Conservation (phyloP, 352 stramenopile genomes). For the Phytophthora pseudosyringae region DNA sequence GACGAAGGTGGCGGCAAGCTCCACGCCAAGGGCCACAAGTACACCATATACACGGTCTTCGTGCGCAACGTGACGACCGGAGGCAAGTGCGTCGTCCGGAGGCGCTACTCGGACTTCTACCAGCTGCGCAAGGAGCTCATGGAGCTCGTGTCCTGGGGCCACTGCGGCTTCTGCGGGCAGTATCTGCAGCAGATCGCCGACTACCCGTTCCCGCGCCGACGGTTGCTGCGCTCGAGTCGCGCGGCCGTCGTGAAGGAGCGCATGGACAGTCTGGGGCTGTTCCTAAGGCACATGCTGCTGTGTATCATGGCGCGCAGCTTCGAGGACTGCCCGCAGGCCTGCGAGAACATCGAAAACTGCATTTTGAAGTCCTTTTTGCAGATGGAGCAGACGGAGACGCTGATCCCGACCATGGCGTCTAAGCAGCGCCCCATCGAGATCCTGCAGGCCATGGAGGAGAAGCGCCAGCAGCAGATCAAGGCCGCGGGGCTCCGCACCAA, state of each 20-base stretch:
- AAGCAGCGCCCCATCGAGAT: conserved; percentile 70
- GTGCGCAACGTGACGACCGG: conserved; percentile 77
- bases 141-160: conserved; percentile 78
- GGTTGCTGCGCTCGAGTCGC: conserved; percentile 75
- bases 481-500: conserved; percentile 64
- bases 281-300: conserved; percentile 77
- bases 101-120: conserved; percentile 89
- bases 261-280: conserved; percentile 84
- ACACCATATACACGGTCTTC: conserved; percentile 88
- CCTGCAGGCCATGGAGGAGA: conserved; percentile 74
- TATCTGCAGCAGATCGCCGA: conserved; percentile 73
- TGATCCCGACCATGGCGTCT: conserved; percentile 59
- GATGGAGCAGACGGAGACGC: conserved; percentile 59
- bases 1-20: conserved; percentile 17
- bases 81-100: conserved; percentile 77
- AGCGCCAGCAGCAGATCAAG: conserved; percentile 75
- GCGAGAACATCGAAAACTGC: conserved; percentile 71
- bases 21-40: conserved; percentile 60
- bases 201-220: conserved; percentile 82
- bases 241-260: conserved; percentile 80
- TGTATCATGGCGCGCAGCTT: conserved; percentile 77
- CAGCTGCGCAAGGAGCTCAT: conserved; percentile 86
- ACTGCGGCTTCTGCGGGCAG: conserved; percentile 71
- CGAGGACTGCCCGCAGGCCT: conserved; percentile 68
- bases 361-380: conserved; percentile 82